phyloP scores from a whole-genome alignment of 2,329 filamentous ascomycete genomes.

The Lasiodiplodia sp. region DNA sequence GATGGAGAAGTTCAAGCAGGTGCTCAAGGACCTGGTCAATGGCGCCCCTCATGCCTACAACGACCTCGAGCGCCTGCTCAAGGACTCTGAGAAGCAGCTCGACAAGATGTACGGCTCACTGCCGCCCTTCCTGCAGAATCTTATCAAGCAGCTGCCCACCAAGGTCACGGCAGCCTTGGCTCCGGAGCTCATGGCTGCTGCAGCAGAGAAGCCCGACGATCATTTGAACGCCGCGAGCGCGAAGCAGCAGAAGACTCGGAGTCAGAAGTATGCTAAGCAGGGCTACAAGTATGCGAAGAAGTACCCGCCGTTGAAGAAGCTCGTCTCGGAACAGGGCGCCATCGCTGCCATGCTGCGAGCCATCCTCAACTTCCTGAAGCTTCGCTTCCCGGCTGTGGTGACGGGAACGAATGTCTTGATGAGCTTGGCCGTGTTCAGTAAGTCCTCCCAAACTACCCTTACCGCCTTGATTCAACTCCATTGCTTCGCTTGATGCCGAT shows the following conservation, averaged over 20 bases:
- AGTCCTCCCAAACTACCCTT: constrained; percentile 47
- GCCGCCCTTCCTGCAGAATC: constrained; percentile 80
- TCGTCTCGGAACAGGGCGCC: constrained; percentile 87
- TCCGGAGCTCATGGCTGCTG: constrained; percentile 82
- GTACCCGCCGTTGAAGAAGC: constrained; percentile 76
- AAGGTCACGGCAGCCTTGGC: constrained; percentile 79
- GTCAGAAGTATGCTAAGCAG: constrained; percentile 38
- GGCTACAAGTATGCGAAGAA: constrained; percentile 69
- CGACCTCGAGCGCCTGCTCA: constrained; percentile 78
- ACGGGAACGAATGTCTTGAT: constrained; percentile 86
- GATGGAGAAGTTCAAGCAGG: constrained; percentile 82
- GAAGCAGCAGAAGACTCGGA: not conserved
- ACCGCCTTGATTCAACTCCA: not conserved
- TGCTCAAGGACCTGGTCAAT: constrained; percentile 90
- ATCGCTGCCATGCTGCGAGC: constrained; percentile 83
- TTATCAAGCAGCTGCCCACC: constrained; percentile 82
- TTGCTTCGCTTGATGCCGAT: too few species aligned
- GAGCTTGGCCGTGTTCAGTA: constrained; percentile 86
- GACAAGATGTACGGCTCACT: constrained; percentile 71
- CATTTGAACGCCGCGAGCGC: constrained; percentile 33
- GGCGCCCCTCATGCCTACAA: constrained; percentile 92
- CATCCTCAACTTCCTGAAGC: constrained; percentile 88
- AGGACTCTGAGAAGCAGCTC: constrained; percentile 68
- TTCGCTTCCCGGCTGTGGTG: constrained; percentile 88
- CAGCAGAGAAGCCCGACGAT: constrained; percentile 69